Evolutionary conservation across 257 asterid genomes (phyloP).

Genomic region (Orobanche coerulescens): DNA sequence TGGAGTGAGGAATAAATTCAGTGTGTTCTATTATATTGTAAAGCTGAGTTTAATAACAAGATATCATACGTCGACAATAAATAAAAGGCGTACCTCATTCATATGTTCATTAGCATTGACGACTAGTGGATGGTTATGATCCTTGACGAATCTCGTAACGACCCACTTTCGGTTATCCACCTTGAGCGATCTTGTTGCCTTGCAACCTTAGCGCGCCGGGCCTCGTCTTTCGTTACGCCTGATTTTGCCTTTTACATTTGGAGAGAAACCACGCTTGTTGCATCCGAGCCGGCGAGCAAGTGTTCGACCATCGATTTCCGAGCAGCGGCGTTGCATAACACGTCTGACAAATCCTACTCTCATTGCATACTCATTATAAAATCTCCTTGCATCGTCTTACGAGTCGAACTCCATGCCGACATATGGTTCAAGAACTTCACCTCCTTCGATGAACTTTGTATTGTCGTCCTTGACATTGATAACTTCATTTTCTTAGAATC

Average conservation of each 20-base stretch:
- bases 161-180: conserved; percentile 52
- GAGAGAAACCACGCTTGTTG: conserved; percentile 50
- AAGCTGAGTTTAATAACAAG: conserved; percentile 7
- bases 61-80: neutral
- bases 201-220: conserved; percentile 58
- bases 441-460: conserved; percentile 15
- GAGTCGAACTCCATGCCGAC: conserved; percentile 60
- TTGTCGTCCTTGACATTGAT: conserved; percentile 23
- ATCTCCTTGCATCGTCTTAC: conserved; percentile 48
- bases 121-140: conserved; percentile 53
- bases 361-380: conserved; percentile 43
- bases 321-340: conserved; percentile 51
- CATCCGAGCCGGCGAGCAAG: conserved; percentile 66
- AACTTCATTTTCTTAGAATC: conserved; percentile 31
- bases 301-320: conserved; percentile 51
- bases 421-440: conserved; percentile 38
- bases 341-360: conserved; percentile 51
- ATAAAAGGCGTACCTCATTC: conserved; percentile 28
- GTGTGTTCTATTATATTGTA: neutral
- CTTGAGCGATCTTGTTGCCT: conserved; percentile 47
- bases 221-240: conserved; percentile 38
- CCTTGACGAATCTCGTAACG: conserved; percentile 51
- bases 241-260: conserved; percentile 26
- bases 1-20: neutral
- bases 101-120: conserved; percentile 24